phyloP scores from a whole-genome alignment of 306 rosid species.

The Acacia crassicarpa region DNA sequence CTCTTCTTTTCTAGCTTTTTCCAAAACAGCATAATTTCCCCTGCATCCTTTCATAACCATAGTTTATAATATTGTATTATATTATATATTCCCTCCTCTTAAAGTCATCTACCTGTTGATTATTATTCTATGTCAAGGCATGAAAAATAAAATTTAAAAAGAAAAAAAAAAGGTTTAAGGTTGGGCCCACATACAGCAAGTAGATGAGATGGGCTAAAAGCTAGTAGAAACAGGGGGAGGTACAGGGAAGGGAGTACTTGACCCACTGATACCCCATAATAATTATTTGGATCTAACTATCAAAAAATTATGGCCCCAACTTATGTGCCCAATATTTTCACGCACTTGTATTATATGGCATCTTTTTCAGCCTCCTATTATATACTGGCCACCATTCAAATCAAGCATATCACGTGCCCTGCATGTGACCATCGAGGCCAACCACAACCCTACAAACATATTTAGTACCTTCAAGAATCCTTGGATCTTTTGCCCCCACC shows the following conservation, averaged over 20 bases:
- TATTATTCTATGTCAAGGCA: background rate
- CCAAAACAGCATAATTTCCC: background rate
- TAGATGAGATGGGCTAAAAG: conserved; percentile 50
- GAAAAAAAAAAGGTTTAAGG: background rate
- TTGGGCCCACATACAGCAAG: conserved; percentile 50
- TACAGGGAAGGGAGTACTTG: conserved; percentile 39
- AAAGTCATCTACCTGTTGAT: background rate
- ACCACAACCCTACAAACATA: conserved; percentile 35
- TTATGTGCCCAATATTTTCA: conserved; percentile 18
- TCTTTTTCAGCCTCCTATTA: conserved; percentile 19
- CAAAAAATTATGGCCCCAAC: conserved; percentile 30
- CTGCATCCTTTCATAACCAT: background rate
- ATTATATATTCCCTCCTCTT: background rate
- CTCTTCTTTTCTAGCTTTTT: background rate
- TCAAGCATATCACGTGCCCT: conserved; percentile 38
- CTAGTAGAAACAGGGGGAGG: conserved; percentile 43
- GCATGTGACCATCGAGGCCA: conserved; percentile 38
- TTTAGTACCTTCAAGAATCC: conserved; percentile 24
- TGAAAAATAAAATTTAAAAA: background rate
- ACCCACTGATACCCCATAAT: conserved; percentile 35
- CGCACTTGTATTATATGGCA: conserved; percentile 23
- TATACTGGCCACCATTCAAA: conserved; percentile 9
- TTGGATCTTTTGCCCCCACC: conserved; percentile 38
- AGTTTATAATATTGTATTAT: background rate
- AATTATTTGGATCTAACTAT: conserved; percentile 38